phyloP scores from a whole-genome alignment of 73 alveolate genomes.

The Uronychia setigera region DNA sequence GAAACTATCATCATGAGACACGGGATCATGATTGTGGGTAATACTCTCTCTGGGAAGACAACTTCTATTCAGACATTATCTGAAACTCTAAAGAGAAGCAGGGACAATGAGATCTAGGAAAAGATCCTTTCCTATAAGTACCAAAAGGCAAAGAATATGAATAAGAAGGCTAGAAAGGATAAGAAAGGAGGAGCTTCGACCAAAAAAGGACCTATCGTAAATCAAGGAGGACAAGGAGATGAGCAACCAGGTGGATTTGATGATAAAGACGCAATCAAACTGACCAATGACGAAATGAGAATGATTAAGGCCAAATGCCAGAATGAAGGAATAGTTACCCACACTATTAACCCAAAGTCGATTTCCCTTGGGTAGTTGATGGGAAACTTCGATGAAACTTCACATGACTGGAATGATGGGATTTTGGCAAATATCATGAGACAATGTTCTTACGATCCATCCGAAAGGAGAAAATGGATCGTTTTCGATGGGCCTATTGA shows the following conservation, averaged over 20 bases:
- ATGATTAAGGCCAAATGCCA: slow-evolving; percentile 58
- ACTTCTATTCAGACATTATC: slow-evolving; percentile 70
- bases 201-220: slow-evolving; percentile 51
- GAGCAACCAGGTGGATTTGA: slow-evolving; percentile 1
- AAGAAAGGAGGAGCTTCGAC: slow-evolving; percentile 57
- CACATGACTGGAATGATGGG: slow-evolving; percentile 88
- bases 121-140: slow-evolving; percentile 27
- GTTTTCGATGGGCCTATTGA: slow-evolving; percentile 73
- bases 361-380: slow-evolving; percentile 46
- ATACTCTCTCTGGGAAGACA: slow-evolving; percentile 81
- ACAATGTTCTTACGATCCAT: slow-evolving; percentile 51
- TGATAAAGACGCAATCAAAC: slow-evolving; percentile 31
- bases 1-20: slow-evolving; percentile 86
- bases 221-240: slow-evolving; percentile 17
- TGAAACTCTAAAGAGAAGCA: slow-evolving; percentile 78
- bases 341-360: slow-evolving; percentile 69
- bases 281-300: slow-evolving; percentile 55
- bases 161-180: slow-evolving; percentile 31
- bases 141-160: slow-evolving; percentile 72
- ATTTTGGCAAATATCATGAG: slow-evolving; percentile 90
- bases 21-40: slow-evolving; percentile 75
- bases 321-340: slow-evolving; percentile 85
- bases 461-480: slow-evolving; percentile 72
- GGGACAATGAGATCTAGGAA: slow-evolving; percentile 75
- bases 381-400: slow-evolving; percentile 73